Conservation (phyloP, 306 rosid genomes). For the Trifolium fragiferum region DNA sequence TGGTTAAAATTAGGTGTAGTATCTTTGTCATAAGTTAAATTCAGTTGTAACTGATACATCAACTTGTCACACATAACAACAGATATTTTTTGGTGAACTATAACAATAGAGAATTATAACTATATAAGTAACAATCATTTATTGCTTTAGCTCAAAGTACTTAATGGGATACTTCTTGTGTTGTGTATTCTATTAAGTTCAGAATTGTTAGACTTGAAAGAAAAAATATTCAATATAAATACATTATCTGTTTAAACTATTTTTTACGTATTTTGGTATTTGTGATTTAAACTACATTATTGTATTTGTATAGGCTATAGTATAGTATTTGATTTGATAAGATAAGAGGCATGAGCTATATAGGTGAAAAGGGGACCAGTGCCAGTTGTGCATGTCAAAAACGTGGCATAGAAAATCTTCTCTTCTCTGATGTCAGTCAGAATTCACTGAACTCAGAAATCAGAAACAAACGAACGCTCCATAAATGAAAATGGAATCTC, state of each 20-base stretch:
- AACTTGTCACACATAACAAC: not conserved
- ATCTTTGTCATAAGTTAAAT: not conserved
- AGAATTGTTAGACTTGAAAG: not conserved
- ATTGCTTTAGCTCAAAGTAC: not conserved
- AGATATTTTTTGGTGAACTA: no score
- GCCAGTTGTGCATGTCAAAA: conserved; percentile 33
- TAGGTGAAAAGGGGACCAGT: not conserved
- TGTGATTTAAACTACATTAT: no score
- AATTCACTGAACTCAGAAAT: not conserved
- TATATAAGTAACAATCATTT: not conserved
- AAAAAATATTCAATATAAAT: no score
- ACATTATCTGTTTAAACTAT: no score
- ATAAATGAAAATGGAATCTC: not conserved
- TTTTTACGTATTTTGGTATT: no score
- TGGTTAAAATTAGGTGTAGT: conserved; percentile 1
- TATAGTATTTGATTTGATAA: not conserved
- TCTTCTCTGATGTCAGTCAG: conserved; percentile 6
- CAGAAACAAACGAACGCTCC: conserved; percentile 3
- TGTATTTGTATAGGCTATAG: not conserved
- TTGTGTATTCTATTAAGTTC: not conserved
- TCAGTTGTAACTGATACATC: not conserved
- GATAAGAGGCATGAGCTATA: not conserved
- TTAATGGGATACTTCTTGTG: not conserved
- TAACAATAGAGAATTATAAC: not conserved
- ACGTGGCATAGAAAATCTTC: conserved; percentile 29